Evolutionary conservation across 768 basidiomycete species (phyloP), one percentile per base, ranked within the genome.

Genomic region (Termitomyces eurrhizus): DNA sequence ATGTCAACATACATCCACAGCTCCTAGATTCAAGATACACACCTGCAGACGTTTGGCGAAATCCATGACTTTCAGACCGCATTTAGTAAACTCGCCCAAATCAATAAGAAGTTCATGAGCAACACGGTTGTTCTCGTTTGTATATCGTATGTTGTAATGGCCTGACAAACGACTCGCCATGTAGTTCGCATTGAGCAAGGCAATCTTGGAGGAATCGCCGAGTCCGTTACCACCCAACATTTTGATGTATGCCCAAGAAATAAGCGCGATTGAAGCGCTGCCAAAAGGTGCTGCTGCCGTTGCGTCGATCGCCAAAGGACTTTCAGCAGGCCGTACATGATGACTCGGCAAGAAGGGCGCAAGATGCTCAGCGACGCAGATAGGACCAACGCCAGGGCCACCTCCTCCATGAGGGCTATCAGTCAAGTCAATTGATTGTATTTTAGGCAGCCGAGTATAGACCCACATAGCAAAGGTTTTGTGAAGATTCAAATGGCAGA

Each of bases 211-310:
- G 0, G 94, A 88, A 61, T 93, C 83, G 26, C 86, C 83, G 32
- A 99, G 83, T 7, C 97, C 97, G 58, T 85, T 78, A 8, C 95
- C 96, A 32, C 97, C 97, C n/a, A 99, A 85, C 97, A 99, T 98
- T 78, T 92, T 96, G 82, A 97, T 93, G 74, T 97, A 99, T 13
- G 97, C 96, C 95, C 96, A 98, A 0, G 95, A 98, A 68, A 98
- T 98, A 62, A 95, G 81, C 51, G 92, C 87, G 68, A 99, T 95
- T 7, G 93, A 95, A 3, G 97, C 92, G 65, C 93, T 95, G 49
- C 97, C 96, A 70, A 87, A 98, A 0, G 95, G 97, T 1, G 91
- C 94, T 0, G 92, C 92, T 9, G 96, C 86, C 50, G 98, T 89
- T 7, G 97, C 92, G 35, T 88, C 79, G 63, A 99, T 98, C 1